phyloP scores from a whole-genome alignment of 2,329 filamentous ascomycete genomes.

The Aspergillus sp. region DNA sequence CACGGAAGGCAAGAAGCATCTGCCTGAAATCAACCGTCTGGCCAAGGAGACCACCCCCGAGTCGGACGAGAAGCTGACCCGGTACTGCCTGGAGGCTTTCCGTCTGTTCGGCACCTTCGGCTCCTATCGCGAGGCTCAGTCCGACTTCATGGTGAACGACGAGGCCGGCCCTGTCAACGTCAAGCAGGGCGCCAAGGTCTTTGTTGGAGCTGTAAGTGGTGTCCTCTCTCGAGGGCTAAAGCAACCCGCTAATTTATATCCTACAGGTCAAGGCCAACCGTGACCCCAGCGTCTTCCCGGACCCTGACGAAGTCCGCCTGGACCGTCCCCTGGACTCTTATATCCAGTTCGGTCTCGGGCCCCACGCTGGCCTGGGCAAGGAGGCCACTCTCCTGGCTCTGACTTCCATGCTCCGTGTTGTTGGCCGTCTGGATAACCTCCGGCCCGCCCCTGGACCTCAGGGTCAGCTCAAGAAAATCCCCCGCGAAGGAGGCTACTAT shows the following conservation, averaged over 20 bases:
- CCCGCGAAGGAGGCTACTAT: constrained; percentile 53
- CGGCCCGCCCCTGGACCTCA: constrained; percentile 62
- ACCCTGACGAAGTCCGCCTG: constrained; percentile 61
- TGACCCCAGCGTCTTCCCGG: constrained; percentile 60
- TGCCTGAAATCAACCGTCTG: constrained; percentile 61
- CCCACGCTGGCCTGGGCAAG: constrained; percentile 62
- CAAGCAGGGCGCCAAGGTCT: constrained; percentile 59
- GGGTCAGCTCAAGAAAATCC: constrained; percentile 67
- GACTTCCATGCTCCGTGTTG: constrained; percentile 65
- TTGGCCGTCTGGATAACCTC: constrained; percentile 62
- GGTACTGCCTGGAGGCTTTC: constrained; percentile 70
- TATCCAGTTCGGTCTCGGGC: constrained; percentile 62
- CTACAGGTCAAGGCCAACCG: constrained; percentile 49
- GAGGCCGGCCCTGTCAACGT: constrained; percentile 50
- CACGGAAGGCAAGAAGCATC: constrained; percentile 54
- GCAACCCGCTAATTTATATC: background rate
- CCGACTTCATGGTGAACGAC: constrained; percentile 52
- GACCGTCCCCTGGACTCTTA: constrained; percentile 64
- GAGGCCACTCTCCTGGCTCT: constrained; percentile 62
- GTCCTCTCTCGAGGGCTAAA: background rate
- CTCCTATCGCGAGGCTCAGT: constrained; percentile 57
- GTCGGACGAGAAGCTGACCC: constrained; percentile 63
- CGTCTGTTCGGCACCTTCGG: constrained; percentile 65
- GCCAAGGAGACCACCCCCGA: constrained; percentile 57
- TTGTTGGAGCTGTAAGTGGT: constrained; percentile 58